These are phyloP conservation scores for Fraxinus americana DNA, from an alignment of 257 asterid species.

Conservation along the genomic window DNA sequence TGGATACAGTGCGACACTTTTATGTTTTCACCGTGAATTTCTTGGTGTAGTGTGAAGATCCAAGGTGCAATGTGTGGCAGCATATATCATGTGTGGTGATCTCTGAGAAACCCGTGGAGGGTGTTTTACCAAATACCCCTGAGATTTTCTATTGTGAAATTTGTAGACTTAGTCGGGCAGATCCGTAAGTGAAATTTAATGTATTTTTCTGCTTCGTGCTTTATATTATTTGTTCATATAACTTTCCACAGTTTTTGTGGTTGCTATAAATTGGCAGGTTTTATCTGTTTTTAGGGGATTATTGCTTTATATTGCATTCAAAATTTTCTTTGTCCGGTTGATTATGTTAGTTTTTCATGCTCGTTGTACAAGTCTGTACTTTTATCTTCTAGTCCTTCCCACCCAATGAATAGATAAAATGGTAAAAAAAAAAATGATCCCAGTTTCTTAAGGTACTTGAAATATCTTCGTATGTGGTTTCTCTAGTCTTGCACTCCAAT, in stretches of 20 bases:
- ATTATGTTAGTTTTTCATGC: not conserved
- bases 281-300: constrained; percentile 20
- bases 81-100: constrained; percentile 88
- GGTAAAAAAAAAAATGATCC: not conserved
- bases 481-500: not conserved
- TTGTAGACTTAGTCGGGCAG: constrained; percentile 89
- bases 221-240: constrained; percentile 8
- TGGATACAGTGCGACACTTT: constrained; percentile 4
- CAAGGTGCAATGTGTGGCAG: constrained; percentile 87
- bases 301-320: not conserved
- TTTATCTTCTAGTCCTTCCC: not conserved
- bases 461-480: not conserved
- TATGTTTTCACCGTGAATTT: constrained; percentile 18
- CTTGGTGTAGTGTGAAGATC: constrained; percentile 88
- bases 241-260: not conserved
- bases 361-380: not conserved
- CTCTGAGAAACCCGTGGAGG: constrained; percentile 83
- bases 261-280: not conserved
- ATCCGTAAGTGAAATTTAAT: constrained; percentile 72
- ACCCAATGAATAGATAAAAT: not conserved
- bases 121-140: constrained; percentile 63
- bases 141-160: constrained; percentile 85
- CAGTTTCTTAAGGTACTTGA: not conserved
- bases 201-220: constrained; percentile 20
- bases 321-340: not conserved